Evolutionary conservation across 2,329 filamentous ascomycete species (phyloP), one percentile per base, ranked within the genome.

Genomic region (Paraphaeosphaeria minitans): DNA sequence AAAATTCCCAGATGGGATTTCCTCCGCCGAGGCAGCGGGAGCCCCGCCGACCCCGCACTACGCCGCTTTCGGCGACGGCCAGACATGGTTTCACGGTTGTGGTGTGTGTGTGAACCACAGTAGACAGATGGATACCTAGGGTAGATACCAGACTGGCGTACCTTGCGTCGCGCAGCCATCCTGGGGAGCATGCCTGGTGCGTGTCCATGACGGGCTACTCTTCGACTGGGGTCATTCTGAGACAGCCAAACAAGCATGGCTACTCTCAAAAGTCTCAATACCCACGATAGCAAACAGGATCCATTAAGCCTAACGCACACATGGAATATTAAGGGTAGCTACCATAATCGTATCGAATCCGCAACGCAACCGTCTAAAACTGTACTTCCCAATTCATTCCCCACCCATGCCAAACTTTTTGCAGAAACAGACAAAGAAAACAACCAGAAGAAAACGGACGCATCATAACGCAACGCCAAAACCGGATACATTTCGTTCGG

Each of bases 1-100:
- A 46, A 53, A 53, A 46, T 53, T 53, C 37, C 27, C 41, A 24
- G 51, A 14, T 27, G 41, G 39, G 33, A 16, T 14, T 46, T 21
- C 19, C 6, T 19, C 37, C 24, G 41, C 39, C 46, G n/a, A 49
- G 29, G 19, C n/a, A 49, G 46, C 35, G 14, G 6, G 14, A 16
- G 22, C 46, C 51, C 51, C 39, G n/a, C 50, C 21, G 46, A 53
- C 51, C 51, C 51, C 51, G 51, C 51, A 53, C 51, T 45, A 53
- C n/a, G 12, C 41, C 19, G 41, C 12, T 43, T 43, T 19, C 8
- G 10, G 19, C 35, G 35, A 21, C 41, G 1, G 4, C 3, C 19
- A 43, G 7, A 27, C 24, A 27, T 3, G 9, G n/a, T 19, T 6
- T 12, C 19, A n/a, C 6, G 19, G 10, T n/a, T n/a, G n/a, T n/a